Percentiles rank a stretch among this genome's conserved stretches.
These are phyloP conservation scores for Linum trigynum DNA, from an alignment of 345 rosid species.

Conservation along the genomic window DNA sequence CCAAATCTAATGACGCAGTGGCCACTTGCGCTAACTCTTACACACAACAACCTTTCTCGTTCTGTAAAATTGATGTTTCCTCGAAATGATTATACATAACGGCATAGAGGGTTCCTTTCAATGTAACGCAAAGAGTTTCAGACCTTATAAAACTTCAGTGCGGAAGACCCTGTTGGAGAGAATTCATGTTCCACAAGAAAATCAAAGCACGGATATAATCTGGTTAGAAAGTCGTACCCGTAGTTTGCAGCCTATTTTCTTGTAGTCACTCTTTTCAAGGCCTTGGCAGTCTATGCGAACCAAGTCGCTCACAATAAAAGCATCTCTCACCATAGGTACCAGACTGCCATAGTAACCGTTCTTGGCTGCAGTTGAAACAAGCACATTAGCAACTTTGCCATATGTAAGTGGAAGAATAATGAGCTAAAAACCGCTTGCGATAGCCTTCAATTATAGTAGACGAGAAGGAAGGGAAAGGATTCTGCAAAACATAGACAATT, in stretches of 20 bases:
- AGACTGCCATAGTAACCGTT: constrained; percentile 88
- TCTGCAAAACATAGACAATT: neutral
- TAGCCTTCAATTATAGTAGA: neutral
- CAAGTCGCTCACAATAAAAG: constrained; percentile 58
- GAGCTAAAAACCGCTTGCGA: neutral
- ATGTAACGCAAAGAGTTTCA: neutral
- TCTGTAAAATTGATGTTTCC: no score
- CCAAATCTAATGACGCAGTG: no score
- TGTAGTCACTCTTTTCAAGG: constrained; percentile 73
- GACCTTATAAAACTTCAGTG: neutral
- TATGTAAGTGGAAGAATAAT: no score
- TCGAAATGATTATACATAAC: neutral
- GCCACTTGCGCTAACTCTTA: no score
- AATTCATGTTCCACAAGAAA: no score
- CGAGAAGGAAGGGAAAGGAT: neutral
- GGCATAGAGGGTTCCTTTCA: neutral
- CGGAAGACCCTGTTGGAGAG: neutral
- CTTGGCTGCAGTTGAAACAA: constrained; percentile 50
- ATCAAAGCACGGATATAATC: neutral
- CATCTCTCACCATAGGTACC: constrained; percentile 89
- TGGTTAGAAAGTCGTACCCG: constrained; percentile 33
- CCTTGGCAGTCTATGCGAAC: constrained; percentile 80
- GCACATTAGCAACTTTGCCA: constrained; percentile 7
- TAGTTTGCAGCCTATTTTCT: constrained; percentile 88
- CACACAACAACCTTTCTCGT: no score